These are phyloP conservation scores for Colletotrichum lindemuthianum DNA, from an alignment of 2,329 filamentous ascomycete genomes.

Conservation along the genomic window DNA sequence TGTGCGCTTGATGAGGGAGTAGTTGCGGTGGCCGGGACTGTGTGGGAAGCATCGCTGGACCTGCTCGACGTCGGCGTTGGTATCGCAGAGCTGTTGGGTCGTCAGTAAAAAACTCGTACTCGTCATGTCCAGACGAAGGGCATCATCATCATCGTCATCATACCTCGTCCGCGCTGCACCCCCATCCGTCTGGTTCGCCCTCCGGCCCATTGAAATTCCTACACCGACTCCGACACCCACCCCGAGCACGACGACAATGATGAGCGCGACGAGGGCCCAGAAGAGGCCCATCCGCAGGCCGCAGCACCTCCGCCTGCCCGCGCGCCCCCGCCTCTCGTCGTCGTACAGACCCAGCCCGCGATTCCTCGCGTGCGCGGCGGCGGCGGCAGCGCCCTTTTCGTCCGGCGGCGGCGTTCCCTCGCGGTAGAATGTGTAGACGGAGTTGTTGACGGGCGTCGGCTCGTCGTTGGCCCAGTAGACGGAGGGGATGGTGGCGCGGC, in stretches of 20 bases:
- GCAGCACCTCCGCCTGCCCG: constrained; percentile 36
- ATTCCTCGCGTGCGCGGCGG: constrained; percentile 20
- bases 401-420: constrained; percentile 50
- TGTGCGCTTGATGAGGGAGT: not conserved
- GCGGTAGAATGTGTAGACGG: constrained; percentile 51
- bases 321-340: constrained; percentile 25
- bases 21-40: not conserved
- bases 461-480: constrained; percentile 35
- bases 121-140: not conserved
- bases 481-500: constrained; percentile 30
- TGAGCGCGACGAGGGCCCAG: constrained; percentile 46
- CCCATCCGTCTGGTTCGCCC: constrained; percentile 6
- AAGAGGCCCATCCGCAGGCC: constrained; percentile 46
- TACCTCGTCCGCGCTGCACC: constrained; percentile 13
- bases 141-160: not conserved
- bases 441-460: constrained; percentile 19
- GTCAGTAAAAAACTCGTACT: not conserved
- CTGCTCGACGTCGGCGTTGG: constrained; percentile 2
- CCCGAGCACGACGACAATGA: constrained; percentile 47
- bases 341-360: constrained; percentile 29
- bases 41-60: not conserved
- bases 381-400: constrained; percentile 24
- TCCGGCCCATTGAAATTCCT: constrained; percentile 38
- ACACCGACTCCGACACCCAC: constrained; percentile 54
- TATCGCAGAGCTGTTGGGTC: constrained; percentile 1